phyloP scores from a whole-genome alignment of 352 stramenopile species.

The Blastocystis hominis region DNA sequence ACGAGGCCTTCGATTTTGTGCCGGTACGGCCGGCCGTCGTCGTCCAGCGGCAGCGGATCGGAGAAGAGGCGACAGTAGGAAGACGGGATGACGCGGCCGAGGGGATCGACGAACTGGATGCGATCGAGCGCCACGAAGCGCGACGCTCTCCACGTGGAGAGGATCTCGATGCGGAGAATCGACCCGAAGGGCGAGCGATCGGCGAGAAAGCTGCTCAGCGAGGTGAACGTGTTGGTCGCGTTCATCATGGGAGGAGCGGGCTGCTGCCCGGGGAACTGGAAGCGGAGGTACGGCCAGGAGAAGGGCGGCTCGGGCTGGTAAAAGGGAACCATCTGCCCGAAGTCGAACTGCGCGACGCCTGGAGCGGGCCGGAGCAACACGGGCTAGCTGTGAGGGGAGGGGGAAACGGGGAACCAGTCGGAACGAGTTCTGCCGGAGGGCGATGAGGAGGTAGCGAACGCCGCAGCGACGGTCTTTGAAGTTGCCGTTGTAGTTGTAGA shows the following conservation, averaged over 20 bases:
- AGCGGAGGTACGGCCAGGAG: background rate
- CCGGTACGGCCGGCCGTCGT: too few species aligned
- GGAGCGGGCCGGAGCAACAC: background rate
- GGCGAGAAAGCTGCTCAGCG: background rate
- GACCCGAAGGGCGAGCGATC: background rate
- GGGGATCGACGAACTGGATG: background rate
- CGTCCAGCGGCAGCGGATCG: too few species aligned
- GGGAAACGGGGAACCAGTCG: background rate
- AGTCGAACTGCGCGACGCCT: background rate
- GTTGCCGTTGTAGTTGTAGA: conserved; percentile 19
- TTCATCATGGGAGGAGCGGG: too few species aligned
- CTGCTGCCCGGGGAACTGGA: too few species aligned
- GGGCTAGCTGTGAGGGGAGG: background rate
- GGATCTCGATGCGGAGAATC: background rate
- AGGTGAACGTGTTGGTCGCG: too few species aligned
- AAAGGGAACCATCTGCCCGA: background rate
- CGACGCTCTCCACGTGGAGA: background rate
- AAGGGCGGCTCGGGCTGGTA: background rate
- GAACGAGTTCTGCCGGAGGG: background rate
- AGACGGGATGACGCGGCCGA: background rate
- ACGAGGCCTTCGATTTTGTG: too few species aligned
- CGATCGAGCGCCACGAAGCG: background rate
- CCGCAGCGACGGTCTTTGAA: background rate
- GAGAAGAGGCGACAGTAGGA: too few species aligned
- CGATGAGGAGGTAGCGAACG: background rate